phyloP scores from a whole-genome alignment of 2,329 filamentous ascomycete genomes.

The Huntiella decipiens region DNA sequence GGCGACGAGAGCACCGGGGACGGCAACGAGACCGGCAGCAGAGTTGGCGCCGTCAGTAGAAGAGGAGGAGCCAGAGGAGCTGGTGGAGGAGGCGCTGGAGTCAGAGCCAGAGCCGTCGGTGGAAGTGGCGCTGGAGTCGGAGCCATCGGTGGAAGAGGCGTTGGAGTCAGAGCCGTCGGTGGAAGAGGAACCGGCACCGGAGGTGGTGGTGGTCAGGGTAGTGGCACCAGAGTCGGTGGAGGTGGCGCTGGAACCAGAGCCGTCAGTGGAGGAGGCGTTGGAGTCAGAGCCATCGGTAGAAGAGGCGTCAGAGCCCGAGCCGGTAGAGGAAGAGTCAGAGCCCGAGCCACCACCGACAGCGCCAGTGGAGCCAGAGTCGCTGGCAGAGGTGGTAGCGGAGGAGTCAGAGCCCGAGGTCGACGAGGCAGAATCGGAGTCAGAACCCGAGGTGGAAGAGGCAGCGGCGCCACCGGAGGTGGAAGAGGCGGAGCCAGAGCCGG shows the following conservation, averaged over 20 bases:
- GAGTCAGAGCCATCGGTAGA: neutral
- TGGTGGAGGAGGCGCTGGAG: slow-evolving; percentile 13
- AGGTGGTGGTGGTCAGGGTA: slow-evolving; percentile 14
- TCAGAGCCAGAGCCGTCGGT: slow-evolving; percentile 4
- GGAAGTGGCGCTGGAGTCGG: slow-evolving; percentile 7
- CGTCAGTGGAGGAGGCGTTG: neutral
- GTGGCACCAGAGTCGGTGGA: slow-evolving; percentile 7
- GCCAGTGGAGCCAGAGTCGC: neutral
- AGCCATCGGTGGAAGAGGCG: slow-evolving; percentile 10
- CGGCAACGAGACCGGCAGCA: slow-evolving; percentile 25
- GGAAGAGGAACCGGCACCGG: slow-evolving; percentile 12
- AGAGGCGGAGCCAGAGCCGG: slow-evolving; percentile 12
- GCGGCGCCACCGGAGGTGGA: slow-evolving; percentile 13
- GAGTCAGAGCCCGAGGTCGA: slow-evolving; percentile 14
- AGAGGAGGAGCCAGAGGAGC: slow-evolving; percentile 13
- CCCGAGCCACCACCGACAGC: neutral
- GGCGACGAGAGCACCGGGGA: slow-evolving; percentile 25
- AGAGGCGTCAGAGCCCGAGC: neutral
- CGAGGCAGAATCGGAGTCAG: slow-evolving; percentile 14
- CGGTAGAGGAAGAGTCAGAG: slow-evolving; percentile 13
- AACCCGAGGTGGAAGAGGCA: slow-evolving; percentile 15
- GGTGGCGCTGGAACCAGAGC: slow-evolving; percentile 2
- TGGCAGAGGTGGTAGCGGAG: slow-evolving; percentile 1
- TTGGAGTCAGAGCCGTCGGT: slow-evolving; percentile 11
- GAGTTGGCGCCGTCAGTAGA: slow-evolving; percentile 15